Evolutionary conservation across 768 basidiomycete species (phyloP).

Genomic region (Phylloporus sp.): DNA sequence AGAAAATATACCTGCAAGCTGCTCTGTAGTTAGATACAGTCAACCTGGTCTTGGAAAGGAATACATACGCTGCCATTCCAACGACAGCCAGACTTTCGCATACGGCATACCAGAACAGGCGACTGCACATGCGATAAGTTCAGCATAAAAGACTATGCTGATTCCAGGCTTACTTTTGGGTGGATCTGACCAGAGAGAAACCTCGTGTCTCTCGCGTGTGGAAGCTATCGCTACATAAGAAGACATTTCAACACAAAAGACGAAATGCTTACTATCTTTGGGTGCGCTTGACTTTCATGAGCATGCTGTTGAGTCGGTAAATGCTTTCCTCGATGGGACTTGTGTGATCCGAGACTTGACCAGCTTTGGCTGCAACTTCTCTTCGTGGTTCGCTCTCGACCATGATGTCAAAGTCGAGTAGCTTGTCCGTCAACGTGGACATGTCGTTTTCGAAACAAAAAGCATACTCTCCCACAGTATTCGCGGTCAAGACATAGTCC

Average conservation of each 20-base stretch:
- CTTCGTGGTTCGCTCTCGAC: conserved; percentile 94
- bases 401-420: conserved; percentile 96
- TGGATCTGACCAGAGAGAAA: conserved; percentile 89
- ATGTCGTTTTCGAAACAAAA: conserved; percentile 99
- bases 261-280: conserved; percentile 79
- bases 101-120: conserved; percentile 91
- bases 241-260: background rate
- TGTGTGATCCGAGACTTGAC: conserved; percentile 89
- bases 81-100: conserved; percentile 75
- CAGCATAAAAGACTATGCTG: background rate
- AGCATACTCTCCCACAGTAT: conserved; percentile 83
- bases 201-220: conserved; percentile 93
- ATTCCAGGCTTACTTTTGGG: conserved; percentile 59
- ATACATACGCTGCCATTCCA: conserved; percentile 82
- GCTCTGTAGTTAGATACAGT: conserved; percentile 9
- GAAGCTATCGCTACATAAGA: conserved; percentile 51
- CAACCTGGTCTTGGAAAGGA: background rate
- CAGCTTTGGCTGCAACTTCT: conserved; percentile 82
- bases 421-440: conserved; percentile 89
- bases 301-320: conserved; percentile 81
- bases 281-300: conserved; percentile 85
- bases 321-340: conserved; percentile 93
- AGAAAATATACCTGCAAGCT: conserved; percentile 90
- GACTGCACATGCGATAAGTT: conserved; percentile 42
- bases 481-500: conserved; percentile 96